Evolutionary conservation across 805 yeast species (phyloP), one percentile per base, ranked within the genome.

Genomic region (Scheffersomyces spartinae): DNA sequence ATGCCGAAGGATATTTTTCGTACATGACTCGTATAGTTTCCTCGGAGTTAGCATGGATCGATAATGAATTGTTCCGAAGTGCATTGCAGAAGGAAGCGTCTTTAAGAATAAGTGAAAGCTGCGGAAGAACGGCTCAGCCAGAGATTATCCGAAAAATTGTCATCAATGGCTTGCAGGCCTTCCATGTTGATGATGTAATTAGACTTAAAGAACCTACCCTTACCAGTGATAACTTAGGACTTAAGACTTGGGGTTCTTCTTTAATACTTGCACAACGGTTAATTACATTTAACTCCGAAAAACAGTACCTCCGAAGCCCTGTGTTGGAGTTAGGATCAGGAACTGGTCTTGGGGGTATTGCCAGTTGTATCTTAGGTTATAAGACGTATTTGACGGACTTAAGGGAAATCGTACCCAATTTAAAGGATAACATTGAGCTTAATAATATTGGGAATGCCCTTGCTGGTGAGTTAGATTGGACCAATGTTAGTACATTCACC

Each of bases 231-330:
- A 80, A 78, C 33, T 54, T 91, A 13, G 98, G 98, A 0, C 61
- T 84, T 46, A 84, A 88, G 34, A 88, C 98, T 0, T 88, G 98
- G 98, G 98, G 97, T 0, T 80, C 96, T 0, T 73, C 96, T 0
- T 52, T 80, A 14, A 64, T 83, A 5, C 52, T 91, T 13, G 66
- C 91, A 3, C 55, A 64, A 17, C 49, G 79, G 14, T 45, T 83
- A 3, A 46, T 64, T 5, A 37, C 45, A 15, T 21, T 27, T n/a
- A 6, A 15, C 7, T 21, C 34, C n/a, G 25, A 32, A 2, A 18
- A 26, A 2, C 22, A 29, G 5, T 45, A 44, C 15, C 33, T 51
- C 3, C 13, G 24, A 9, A 48, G 41, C 12, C 47, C 52, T 1
- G 45, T 75, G 0, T 45, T 81, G 15, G 98, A 88, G 41, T 54